Evolutionary conservation across 2,329 filamentous ascomycete species (phyloP), one percentile per base, ranked within the genome.

Genomic region (Aphanocladium album): DNA sequence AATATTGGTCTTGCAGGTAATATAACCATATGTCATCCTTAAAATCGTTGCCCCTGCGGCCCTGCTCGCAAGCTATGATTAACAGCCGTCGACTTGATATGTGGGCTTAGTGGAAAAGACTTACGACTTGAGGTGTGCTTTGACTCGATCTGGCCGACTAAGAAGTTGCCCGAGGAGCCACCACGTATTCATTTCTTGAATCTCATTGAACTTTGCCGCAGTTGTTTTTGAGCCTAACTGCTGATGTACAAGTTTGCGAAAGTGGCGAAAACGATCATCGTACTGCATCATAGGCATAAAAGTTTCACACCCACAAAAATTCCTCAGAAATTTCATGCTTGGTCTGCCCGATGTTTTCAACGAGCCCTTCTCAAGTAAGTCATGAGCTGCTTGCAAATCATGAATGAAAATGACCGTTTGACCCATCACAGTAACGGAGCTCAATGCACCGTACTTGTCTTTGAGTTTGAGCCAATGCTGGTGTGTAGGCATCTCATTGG

Each of bases 381-480:
- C 69, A 5, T 67, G 53, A 1, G 73, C 73, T 9, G 72, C 61
- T 6, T 70, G 61, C 57, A 67, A 62, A 57, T 76, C 74, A 60
- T 77, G 70, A 1, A 78, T 57, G 21, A 79, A 64, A 37, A 79
- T 62, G 16, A 77, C 64, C 1, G 75, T 75, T 58, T 69, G 67
- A 2, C 74, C 75, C 3, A 78, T 61, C 19, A 71, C 67, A 1
- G 71, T 77, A 9, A 79, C 62, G 17, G 73, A 76, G 60, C 74
- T 72, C 14, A 73, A 67, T 1, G 65, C 65, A 0, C 73, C 73
- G 30, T 74, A 72, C 3, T 65, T 41, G 8, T 75, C 69, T 47
- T 73, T 75, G 55, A 72, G 70, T 60, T 71, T 68, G 14, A 73
- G 53, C 74, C 74, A 77, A 60, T 76, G 73, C 39, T 70, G 62